Evolutionary conservation across 257 asterid genomes (phyloP).

Genomic region (Jasminum sambac): DNA sequence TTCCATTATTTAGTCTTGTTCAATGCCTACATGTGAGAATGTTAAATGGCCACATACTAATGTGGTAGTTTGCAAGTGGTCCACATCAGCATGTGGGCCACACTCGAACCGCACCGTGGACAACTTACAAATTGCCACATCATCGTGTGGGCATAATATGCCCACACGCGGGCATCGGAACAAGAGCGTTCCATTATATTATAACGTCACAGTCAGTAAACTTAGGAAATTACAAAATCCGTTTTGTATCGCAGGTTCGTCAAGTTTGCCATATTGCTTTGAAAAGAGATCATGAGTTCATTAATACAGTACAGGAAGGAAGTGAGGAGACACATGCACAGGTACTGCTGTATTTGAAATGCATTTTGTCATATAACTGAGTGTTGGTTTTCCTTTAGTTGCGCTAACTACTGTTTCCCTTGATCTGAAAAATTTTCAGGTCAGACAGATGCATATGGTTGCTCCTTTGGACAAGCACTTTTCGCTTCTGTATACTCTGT

Average conservation of each 20-base stretch:
- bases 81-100: no score
- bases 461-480: slow-evolving; percentile 84
- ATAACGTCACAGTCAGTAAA: neutral
- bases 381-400: slow-evolving; percentile 4
- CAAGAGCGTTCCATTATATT: no score
- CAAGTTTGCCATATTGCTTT: slow-evolving; percentile 89
- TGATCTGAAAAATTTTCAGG: slow-evolving; percentile 47
- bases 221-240: slow-evolving; percentile 24
- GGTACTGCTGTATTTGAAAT: slow-evolving; percentile 35
- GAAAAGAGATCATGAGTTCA: slow-evolving; percentile 85
- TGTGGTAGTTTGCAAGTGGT: no score
- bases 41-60: no score
- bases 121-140: no score
- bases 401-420: neutral
- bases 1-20: neutral
- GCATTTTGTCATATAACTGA: neutral
- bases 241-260: slow-evolving; percentile 61
- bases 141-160: no score
- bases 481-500: slow-evolving; percentile 61
- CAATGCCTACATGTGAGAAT: no score
- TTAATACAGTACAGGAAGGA: slow-evolving; percentile 91
- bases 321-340: slow-evolving; percentile 95
- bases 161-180: no score
- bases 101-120: no score
- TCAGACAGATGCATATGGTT: slow-evolving; percentile 75